These are phyloP conservation scores for Macroventuria anomochaeta DNA, from an alignment of 2,329 filamentous ascomycete species.

Conservation along the genomic window DNA sequence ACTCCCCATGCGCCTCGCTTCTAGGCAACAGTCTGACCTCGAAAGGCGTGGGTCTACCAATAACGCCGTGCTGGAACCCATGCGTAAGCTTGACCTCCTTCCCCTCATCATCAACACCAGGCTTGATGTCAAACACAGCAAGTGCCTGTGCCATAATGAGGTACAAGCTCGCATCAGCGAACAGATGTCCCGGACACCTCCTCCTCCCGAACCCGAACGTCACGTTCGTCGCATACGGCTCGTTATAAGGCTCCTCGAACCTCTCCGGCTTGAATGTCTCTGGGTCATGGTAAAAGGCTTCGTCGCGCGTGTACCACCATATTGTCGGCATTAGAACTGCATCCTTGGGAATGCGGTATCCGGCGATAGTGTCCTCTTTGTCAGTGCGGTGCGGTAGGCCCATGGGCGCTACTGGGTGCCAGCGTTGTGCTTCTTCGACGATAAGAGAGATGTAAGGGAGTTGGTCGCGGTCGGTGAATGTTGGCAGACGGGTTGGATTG, in stretches of 20 bases:
- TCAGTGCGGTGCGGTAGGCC: constrained; percentile 40
- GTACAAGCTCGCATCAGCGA: constrained; percentile 53
- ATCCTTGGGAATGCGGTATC: constrained; percentile 52
- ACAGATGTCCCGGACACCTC: constrained; percentile 52
- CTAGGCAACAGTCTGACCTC: constrained; percentile 41
- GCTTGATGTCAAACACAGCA: constrained; percentile 55
- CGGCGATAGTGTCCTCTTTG: constrained; percentile 47
- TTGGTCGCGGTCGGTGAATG: constrained; percentile 53
- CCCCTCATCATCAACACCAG: constrained; percentile 48
- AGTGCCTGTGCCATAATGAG: constrained; percentile 54
- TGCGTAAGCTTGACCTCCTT: constrained; percentile 44
- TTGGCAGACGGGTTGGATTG: constrained; percentile 50
- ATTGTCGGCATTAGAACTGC: constrained; percentile 46
- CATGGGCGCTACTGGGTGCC: constrained; percentile 41
- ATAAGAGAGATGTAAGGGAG: constrained; percentile 48
- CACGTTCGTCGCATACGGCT: constrained; percentile 47
- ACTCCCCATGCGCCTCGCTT: constrained; percentile 34
- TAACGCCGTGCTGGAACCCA: constrained; percentile 42
- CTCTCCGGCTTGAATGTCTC: constrained; percentile 54
- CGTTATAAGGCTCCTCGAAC: constrained; percentile 44
- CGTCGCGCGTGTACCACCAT: constrained; percentile 53
- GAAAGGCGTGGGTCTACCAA: constrained; percentile 49
- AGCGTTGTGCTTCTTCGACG: constrained; percentile 54
- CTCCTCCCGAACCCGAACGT: constrained; percentile 52
- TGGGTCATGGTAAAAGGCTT: constrained; percentile 45